Base-by-base conservation (phyloP, 148 eudicot genomes). In the Rhododendron griersonianum region DNA sequence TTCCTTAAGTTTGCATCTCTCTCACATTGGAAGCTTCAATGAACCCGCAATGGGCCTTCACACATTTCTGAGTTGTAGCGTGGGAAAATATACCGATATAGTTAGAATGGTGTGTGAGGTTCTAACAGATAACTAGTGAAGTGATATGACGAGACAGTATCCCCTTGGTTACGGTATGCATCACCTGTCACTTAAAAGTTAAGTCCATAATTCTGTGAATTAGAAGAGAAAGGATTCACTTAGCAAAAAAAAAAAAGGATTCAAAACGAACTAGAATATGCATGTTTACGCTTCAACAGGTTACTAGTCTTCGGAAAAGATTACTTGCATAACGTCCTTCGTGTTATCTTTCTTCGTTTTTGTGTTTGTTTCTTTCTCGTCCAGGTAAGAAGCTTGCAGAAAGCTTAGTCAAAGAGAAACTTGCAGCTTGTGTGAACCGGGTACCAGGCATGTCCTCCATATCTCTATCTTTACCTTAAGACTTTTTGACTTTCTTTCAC, bases 391-490 rank as follows among this genome's bases (percentile, higher is more conserved):
- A 96, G 87, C 90, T 94, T 83, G 98, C 99, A 33, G 95, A 90
- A 80, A 95, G 99, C 93, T 90, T 97, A 57, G 96, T 97, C 81
- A 95, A 93, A 87, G 98, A 88, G 85, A 96, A 93, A 85, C 99
- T 97, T 86, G 98, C 99, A 82, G 99, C 99, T 63, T 97, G 99
- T 88, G 99, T 96, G 10, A 96, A 96, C 83, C 89, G 95, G 85
- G 98, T 96, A n/a, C 99, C 99, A 94, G 99, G 99, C 87, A 86
- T 45, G 91, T 89, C 83, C 79, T 71, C 11, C 69, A 78, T 74
- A 7, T 63, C 55, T 78, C 76, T 59, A 15, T 14, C 44, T 63
- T 41, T 77, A 39, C 73, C 15, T 57, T 2, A 13, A 3, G 8
- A 10, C 2, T 41, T 77, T 48, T 48, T 55, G 4, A 71, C 41